These are phyloP conservation scores for Orbilia javanica DNA, from an alignment of 2,329 filamentous ascomycete genomes.

Conservation along the genomic window DNA sequence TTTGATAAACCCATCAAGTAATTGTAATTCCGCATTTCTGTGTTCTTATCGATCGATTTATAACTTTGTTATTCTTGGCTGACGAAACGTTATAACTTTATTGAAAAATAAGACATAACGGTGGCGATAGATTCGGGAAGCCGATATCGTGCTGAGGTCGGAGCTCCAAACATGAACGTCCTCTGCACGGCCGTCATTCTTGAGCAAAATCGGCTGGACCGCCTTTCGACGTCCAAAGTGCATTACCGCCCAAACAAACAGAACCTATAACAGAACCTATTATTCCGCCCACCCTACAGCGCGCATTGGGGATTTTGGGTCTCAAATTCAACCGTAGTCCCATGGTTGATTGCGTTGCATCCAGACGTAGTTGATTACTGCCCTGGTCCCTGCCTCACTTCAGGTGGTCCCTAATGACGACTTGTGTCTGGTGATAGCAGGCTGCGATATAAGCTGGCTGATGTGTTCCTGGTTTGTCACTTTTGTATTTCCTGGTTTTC, in stretches of 20 bases:
- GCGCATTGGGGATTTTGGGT: neutral
- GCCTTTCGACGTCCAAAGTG: neutral
- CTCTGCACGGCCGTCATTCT: neutral
- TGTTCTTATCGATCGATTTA: constrained; percentile 6
- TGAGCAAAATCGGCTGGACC: neutral
- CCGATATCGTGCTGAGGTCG: constrained; percentile 7
- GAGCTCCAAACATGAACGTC: constrained; percentile 6
- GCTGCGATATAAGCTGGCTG: neutral
- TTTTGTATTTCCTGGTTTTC: constrained; percentile 26
- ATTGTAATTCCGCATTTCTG: neutral
- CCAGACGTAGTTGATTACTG: constrained; percentile 26
- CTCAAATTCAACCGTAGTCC: constrained; percentile 39
- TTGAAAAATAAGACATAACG: constrained; percentile 13
- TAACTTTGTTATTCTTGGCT: neutral
- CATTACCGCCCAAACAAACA: neutral
- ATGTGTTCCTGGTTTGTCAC: constrained; percentile 2
- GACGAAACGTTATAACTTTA: constrained; percentile 21
- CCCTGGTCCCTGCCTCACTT: constrained; percentile 33
- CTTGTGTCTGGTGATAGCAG: constrained; percentile 19
- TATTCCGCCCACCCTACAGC: constrained; percentile 2
- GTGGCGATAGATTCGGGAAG: constrained; percentile 19
- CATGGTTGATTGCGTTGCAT: constrained; percentile 52
- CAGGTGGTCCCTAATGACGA: constrained; percentile 41
- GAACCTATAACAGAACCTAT: constrained; percentile 4
- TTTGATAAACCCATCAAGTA: constrained; percentile 1